Evolutionary conservation across 2,329 filamentous ascomycete genomes (phyloP), one percentile per base, ranked within the genome.

Genomic region (Neonectria coccinea): DNA sequence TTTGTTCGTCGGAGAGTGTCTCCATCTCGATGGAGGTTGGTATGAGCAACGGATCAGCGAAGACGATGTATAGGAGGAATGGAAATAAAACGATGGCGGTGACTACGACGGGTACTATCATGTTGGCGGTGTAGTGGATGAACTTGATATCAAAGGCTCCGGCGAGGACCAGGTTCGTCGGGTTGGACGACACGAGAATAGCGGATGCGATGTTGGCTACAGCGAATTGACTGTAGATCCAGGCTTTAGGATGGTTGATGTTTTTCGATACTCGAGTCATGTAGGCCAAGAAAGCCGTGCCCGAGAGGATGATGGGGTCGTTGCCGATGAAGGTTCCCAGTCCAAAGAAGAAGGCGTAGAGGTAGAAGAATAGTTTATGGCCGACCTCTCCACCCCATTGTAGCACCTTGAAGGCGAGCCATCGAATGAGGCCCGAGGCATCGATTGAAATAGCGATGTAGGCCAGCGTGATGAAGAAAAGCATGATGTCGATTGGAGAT

Each of bases 381-480:
- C 91, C 91, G n/a, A 85, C 84, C 64, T 88, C 84, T 4, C 91
- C 90, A 52, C 88, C 90, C 78, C 85, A 88, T 62, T 90, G 84
- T 2, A 93, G 80, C 0, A 92, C 90, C 65, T 87, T 91, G 80
- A 91, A 92, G 0, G 91, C 90, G 22, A 92, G 75, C 67, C 83
- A 93, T 59, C 90, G 81, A 71, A 93, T 92, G 16, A 93, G 81
- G 4, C 91, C 91, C 0, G 91, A 92, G 2, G 91, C 90, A 68
- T 93, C 91, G 64, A 93, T 91, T 0, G 90, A 92, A 50, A 93
- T 92, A 51, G 91, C 91, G 64, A 93, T 92, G 70, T 93, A 93
- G 3, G 91, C 91, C 47, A 92, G 76, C 0, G 89, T 91, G 47
- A 93, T 81, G 79, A 93, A 93, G 78, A 93, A 93, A 16, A 83